A percentile compares a stretch with the other conserved stretches of the same genome.
Conservation (phyloP, 768 basidiomycete species). For the Russula lepida region DNA sequence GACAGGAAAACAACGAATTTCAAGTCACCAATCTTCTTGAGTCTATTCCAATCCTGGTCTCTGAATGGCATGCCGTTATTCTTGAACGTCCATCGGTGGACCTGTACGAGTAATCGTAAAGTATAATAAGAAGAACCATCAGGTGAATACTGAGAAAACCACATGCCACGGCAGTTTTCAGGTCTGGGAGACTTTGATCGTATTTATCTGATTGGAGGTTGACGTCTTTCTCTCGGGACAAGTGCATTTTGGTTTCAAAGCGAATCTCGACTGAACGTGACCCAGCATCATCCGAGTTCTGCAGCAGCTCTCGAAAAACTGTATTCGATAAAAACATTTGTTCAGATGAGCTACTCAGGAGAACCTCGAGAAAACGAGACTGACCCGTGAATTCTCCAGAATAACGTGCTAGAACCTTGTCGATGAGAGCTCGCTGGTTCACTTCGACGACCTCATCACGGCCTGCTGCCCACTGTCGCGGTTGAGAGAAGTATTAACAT, state of each 20-base stretch:
- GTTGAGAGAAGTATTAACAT: background rate
- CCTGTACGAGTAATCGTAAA: conserved; percentile 32
- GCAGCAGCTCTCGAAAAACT: conserved; percentile 79
- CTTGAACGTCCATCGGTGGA: conserved; percentile 74
- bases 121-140: background rate
- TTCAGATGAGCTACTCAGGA: background rate
- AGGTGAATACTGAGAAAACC: background rate
- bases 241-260: conserved; percentile 56
- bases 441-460: conserved; percentile 82
- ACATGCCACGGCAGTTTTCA: conserved; percentile 54
- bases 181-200: conserved; percentile 41
- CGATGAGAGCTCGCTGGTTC: conserved; percentile 92
- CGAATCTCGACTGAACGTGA: conserved; percentile 68
- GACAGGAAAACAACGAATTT: background rate
- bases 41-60: conserved; percentile 78
- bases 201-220: background rate
- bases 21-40: conserved; percentile 75
- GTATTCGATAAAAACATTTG: background rate
- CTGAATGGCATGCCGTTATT: conserved; percentile 84
- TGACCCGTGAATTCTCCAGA: conserved; percentile 84
- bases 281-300: conserved; percentile 92
- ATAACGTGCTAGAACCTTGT: conserved; percentile 94
- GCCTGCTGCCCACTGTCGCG: conserved; percentile 43
- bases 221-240: conserved; percentile 29
- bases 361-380: conserved; percentile 3